phyloP scores from a whole-genome alignment of 192 early-diverging fungal genomes.

The Gaertneriomyces sp. region DNA sequence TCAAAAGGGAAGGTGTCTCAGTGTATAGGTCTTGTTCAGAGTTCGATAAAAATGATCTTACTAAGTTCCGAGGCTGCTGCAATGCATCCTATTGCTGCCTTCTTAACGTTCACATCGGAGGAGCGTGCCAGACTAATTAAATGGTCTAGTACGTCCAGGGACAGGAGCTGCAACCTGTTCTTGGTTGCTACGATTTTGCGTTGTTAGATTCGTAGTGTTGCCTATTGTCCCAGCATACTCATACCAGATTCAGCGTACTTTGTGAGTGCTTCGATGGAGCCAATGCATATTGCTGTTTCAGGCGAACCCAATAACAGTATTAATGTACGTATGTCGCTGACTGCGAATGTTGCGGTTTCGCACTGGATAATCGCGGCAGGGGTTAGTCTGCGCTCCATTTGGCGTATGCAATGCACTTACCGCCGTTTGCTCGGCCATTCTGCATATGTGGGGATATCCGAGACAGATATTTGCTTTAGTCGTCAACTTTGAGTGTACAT shows the following conservation, averaged over 20 bases:
- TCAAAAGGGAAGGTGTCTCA: slow-evolving; percentile 14
- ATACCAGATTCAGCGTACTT: slow-evolving; percentile 52
- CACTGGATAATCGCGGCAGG: slow-evolving; percentile 22
- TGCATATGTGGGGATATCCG: neutral
- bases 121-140: slow-evolving; percentile 34
- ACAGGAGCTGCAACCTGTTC: slow-evolving; percentile 42
- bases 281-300: slow-evolving; percentile 38
- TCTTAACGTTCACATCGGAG: slow-evolving; percentile 43
- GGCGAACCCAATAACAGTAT: slow-evolving; percentile 47
- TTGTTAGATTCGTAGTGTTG: neutral
- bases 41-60: slow-evolving; percentile 12
- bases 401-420: slow-evolving; percentile 6
- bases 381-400: neutral
- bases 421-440: slow-evolving; percentile 14
- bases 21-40: neutral
- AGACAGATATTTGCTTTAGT: too few species aligned
- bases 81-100: slow-evolving; percentile 47
- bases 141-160: slow-evolving; percentile 34
- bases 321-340: slow-evolving; percentile 47
- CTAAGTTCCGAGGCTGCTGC: slow-evolving; percentile 48
- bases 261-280: slow-evolving; percentile 45
- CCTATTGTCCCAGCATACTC: neutral
- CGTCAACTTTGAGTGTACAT: too few species aligned
- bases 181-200: slow-evolving; percentile 33
- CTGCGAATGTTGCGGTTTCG: slow-evolving; percentile 32